Percentiles rank a stretch among this genome's conserved stretches.
These are phyloP conservation scores for Ramularia collo-cygni DNA, from an alignment of 2,329 filamentous ascomycete species.

Conservation along the genomic window DNA sequence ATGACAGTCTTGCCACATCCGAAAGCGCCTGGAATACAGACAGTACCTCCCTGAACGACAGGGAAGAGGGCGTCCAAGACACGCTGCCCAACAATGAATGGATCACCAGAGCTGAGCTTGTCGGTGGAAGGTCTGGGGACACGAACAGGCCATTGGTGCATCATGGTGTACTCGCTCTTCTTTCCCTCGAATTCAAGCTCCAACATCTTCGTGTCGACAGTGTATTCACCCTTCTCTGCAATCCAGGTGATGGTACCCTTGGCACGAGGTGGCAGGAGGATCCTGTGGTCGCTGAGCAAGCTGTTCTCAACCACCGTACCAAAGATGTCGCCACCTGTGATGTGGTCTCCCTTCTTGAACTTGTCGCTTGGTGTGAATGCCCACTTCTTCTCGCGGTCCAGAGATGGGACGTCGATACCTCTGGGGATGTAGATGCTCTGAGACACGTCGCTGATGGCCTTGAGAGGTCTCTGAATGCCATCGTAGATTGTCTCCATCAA, in stretches of 20 bases:
- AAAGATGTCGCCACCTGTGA: slow-evolving; percentile 93
- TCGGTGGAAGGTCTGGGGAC: slow-evolving; percentile 88
- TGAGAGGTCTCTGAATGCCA: slow-evolving; percentile 92
- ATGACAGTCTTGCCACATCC: slow-evolving; percentile 99
- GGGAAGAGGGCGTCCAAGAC: slow-evolving; percentile 96
- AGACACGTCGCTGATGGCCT: slow-evolving; percentile 68
- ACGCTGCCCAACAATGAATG: slow-evolving; percentile 93
- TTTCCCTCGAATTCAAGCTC: slow-evolving; percentile 96
- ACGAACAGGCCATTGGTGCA: slow-evolving; percentile 98
- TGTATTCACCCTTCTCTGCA: slow-evolving; percentile 83
- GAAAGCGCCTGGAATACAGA: slow-evolving; percentile 96
- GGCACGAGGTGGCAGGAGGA: slow-evolving; percentile 82
- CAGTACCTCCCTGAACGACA: slow-evolving; percentile 91
- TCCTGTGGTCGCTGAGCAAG: slow-evolving; percentile 86
- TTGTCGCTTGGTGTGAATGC: slow-evolving; percentile 72
- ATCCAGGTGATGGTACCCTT: slow-evolving; percentile 89
- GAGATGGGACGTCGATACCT: slow-evolving; percentile 77
- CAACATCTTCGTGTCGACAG: slow-evolving; percentile 85
- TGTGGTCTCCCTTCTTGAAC: slow-evolving; percentile 92
- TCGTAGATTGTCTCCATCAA: slow-evolving; percentile 99
- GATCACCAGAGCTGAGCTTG: slow-evolving; percentile 80
- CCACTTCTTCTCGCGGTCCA: slow-evolving; percentile 92
- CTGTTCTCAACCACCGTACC: slow-evolving; percentile 94
- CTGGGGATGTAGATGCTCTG: slow-evolving; percentile 96
- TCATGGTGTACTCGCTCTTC: slow-evolving; percentile 92